Conservation (phyloP, 2,329 filamentous ascomycete species). For the Lasiodiplodia hormozganensis region DNA sequence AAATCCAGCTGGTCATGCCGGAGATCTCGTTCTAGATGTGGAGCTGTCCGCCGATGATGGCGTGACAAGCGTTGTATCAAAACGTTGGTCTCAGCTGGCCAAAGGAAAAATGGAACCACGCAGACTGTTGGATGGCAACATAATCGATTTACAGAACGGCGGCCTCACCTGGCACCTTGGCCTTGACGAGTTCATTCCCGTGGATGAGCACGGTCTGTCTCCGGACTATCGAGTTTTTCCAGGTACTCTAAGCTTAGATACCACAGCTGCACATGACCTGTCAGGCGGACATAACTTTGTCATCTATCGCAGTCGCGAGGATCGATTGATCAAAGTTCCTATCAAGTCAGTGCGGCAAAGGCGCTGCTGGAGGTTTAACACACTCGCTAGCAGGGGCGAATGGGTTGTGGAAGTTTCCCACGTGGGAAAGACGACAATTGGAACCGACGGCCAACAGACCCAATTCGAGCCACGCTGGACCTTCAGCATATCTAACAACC, state of each 20-base stretch:
- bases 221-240: slow-evolving; percentile 5
- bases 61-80: background rate
- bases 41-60: slow-evolving; percentile 2
- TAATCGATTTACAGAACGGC: slow-evolving; percentile 5
- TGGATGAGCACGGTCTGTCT: slow-evolving; percentile 8
- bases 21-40: slow-evolving; percentile 7
- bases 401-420: slow-evolving; percentile 11
- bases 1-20: background rate
- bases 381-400: background rate
- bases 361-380: slow-evolving; percentile 22
- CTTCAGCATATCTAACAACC: background rate
- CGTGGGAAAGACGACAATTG: slow-evolving; percentile 1
- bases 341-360: slow-evolving; percentile 10
- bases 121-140: slow-evolving; percentile 13
- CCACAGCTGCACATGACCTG: background rate
- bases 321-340: background rate
- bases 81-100: slow-evolving; percentile 10
- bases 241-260: slow-evolving; percentile 2
- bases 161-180: slow-evolving; percentile 24
- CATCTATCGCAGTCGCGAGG: background rate
- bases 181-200: background rate
- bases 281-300: background rate
- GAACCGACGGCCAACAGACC: background rate
- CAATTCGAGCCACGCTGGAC: slow-evolving; percentile 11
- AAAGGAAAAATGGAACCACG: background rate